A percentile compares a stretch with the other conserved stretches of the same genome.
These are phyloP conservation scores for Yamadazyma trypodendri DNA, from an alignment of 1,139 yeast species.

Conservation along the genomic window DNA sequence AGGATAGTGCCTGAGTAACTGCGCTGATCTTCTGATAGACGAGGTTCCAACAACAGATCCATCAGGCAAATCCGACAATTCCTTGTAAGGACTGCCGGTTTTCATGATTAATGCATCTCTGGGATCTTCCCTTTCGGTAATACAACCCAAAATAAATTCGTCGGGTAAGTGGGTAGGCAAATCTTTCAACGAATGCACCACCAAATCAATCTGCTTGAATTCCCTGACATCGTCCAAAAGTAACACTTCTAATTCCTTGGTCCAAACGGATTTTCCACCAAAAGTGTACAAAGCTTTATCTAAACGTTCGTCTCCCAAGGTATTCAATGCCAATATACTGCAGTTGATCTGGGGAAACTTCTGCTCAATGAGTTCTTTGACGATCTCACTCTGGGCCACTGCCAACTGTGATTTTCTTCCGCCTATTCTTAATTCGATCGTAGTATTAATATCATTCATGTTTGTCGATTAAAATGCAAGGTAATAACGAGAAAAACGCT, in stretches of 20 bases:
- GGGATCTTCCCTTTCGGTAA: slow-evolving; percentile 83
- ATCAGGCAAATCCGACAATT: slow-evolving; percentile 70
- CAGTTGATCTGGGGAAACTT: slow-evolving; percentile 59
- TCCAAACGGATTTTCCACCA: slow-evolving; percentile 96
- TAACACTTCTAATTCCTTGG: slow-evolving; percentile 85
- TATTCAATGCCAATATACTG: slow-evolving; percentile 76
- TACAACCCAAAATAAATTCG: slow-evolving; percentile 86
- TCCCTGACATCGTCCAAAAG: slow-evolving; percentile 62
- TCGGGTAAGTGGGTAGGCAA: slow-evolving; percentile 92
- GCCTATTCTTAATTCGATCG: slow-evolving; percentile 55
- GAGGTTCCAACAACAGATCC: slow-evolving; percentile 94
- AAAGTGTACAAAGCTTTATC: slow-evolving; percentile 85
- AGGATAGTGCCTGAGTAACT: slow-evolving; percentile 42
- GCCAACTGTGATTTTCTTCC: slow-evolving; percentile 90
- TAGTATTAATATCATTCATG: slow-evolving; percentile 4
- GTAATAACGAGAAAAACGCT: too few species aligned
- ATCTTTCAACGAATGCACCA: slow-evolving; percentile 92
- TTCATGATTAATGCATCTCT: slow-evolving; percentile 92
- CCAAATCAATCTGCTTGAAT: slow-evolving; percentile 73
- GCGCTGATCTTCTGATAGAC: slow-evolving; percentile 88
- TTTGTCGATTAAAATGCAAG: too few species aligned
- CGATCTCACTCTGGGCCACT: slow-evolving; percentile 78
- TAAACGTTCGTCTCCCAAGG: slow-evolving; percentile 88
- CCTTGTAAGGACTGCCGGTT: slow-evolving; percentile 57
- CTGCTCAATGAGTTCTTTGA: slow-evolving; percentile 57